phyloP scores from a whole-genome alignment of 108 stramenopile species.

The Pseudonitzschia multistriata region DNA sequence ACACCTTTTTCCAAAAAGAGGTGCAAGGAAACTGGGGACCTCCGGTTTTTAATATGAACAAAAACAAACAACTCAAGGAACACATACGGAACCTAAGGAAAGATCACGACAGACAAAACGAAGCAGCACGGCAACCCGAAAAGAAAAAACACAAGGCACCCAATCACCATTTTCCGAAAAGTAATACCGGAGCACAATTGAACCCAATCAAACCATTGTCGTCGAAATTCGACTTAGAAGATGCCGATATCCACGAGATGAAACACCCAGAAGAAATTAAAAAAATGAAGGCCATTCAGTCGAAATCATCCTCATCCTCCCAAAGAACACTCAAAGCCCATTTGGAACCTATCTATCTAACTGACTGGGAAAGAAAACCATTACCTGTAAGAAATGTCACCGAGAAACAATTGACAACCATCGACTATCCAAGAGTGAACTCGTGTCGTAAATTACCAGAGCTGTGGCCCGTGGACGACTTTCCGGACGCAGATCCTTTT shows the following conservation, averaged over 20 bases:
- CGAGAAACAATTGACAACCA: slow-evolving; percentile 6
- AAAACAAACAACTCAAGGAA: slow-evolving; percentile 2
- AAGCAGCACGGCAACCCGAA: not conserved
- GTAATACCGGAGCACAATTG: not conserved
- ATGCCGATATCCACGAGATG: slow-evolving; percentile 28
- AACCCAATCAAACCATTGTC: not conserved
- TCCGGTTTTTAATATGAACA: not conserved
- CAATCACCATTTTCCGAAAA: not conserved
- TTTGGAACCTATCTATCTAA: slow-evolving; percentile 35
- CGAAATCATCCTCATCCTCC: not conserved
- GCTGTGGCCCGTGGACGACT: slow-evolving; percentile 69
- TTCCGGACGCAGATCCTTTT: slow-evolving; percentile 73
- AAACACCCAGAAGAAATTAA: slow-evolving; percentile 19
- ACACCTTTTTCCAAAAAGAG: not conserved
- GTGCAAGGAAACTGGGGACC: slow-evolving; percentile 7
- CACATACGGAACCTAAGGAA: not conserved
- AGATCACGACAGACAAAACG: not conserved
- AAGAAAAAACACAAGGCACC: not conserved
- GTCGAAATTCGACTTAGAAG: slow-evolving; percentile 22
- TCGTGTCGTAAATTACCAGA: slow-evolving; percentile 49
- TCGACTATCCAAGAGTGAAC: slow-evolving; percentile 24
- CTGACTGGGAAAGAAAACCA: slow-evolving; percentile 39
- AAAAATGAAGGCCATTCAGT: not conserved
- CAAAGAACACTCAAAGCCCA: slow-evolving; percentile 20
- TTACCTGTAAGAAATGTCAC: slow-evolving; percentile 36